A percentile compares a stretch with the other conserved stretches of the same genome.
phyloP scores from a whole-genome alignment of 768 basidiomycete species.

The Pholiota microspora region DNA sequence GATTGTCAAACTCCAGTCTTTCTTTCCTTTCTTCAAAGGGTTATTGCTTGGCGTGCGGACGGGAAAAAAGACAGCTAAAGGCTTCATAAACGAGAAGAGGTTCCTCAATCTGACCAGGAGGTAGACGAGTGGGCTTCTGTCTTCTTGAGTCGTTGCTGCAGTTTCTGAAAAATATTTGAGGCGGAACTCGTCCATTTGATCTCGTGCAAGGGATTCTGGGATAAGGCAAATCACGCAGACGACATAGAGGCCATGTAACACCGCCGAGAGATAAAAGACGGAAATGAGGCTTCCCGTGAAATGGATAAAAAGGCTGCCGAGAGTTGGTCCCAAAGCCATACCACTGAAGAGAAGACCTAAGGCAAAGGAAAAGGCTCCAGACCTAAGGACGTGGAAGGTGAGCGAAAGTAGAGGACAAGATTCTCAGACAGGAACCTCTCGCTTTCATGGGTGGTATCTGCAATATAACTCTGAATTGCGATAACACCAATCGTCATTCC shows the following conservation, averaged over 20 bases:
- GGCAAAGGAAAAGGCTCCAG: constrained; percentile 60
- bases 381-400: constrained; percentile 33
- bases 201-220: constrained; percentile 71
- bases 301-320: constrained; percentile 66
- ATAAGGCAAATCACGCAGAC: constrained; percentile 53
- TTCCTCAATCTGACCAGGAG: neutral
- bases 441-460: constrained; percentile 57
- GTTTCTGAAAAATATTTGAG: constrained; percentile 21
- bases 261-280: constrained; percentile 66
- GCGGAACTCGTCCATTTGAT: constrained; percentile 40
- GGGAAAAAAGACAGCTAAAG: neutral
- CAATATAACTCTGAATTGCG: constrained; percentile 59
- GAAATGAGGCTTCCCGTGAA: constrained; percentile 51
- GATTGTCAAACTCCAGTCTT: constrained; percentile 64
- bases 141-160: neutral
- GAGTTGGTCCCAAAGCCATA: constrained; percentile 67
- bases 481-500: constrained; percentile 49
- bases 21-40: constrained; percentile 33
- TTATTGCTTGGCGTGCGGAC: neutral
- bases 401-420: neutral
- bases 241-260: constrained; percentile 46
- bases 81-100: neutral
- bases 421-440: constrained; percentile 40
- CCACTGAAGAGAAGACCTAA: constrained; percentile 69
- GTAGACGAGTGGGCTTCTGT: neutral